A percentile compares a stretch with the other conserved stretches of the same genome.
Conservation (phyloP, 768 basidiomycete genomes). For the Xerocomellus intermedius region DNA sequence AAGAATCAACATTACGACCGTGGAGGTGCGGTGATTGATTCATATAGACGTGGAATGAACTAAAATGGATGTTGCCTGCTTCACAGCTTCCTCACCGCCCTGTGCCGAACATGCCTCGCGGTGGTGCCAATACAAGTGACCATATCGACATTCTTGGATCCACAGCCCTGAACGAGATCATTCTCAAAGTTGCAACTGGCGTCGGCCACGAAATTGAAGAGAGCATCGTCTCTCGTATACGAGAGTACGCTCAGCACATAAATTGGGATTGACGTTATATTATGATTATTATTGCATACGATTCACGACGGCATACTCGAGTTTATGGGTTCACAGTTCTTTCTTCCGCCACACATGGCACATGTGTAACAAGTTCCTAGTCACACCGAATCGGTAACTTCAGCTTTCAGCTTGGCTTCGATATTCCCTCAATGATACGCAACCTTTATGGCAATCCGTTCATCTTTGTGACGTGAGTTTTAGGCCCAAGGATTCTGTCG, state of each 20-base stretch:
- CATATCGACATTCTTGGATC: conserved; percentile 86
- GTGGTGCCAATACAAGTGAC: conserved; percentile 89
- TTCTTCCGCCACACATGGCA: neutral
- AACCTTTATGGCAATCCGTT: neutral
- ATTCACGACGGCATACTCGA: neutral
- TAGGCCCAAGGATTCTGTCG: neutral
- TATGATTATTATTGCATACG: conserved; percentile 3
- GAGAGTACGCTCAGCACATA: conserved; percentile 69
- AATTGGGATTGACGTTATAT: conserved; percentile 62
- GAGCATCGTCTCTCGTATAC: conserved; percentile 71
- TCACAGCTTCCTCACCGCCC: conserved; percentile 78
- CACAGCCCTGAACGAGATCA: conserved; percentile 81
- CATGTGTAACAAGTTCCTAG: neutral
- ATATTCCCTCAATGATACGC: neutral
- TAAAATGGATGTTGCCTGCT: conserved; percentile 7
- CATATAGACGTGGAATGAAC: neutral
- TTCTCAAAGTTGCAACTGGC: conserved; percentile 87
- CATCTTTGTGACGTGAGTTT: neutral
- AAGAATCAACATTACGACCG: conserved; percentile 80
- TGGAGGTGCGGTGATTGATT: conserved; percentile 59
- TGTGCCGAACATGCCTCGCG: conserved; percentile 67
- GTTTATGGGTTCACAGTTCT: conserved; percentile 1
- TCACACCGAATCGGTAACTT: neutral
- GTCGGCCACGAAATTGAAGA: conserved; percentile 70
- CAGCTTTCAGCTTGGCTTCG: neutral